phyloP scores from a whole-genome alignment of 768 basidiomycete species.

The Boletales sp. region DNA sequence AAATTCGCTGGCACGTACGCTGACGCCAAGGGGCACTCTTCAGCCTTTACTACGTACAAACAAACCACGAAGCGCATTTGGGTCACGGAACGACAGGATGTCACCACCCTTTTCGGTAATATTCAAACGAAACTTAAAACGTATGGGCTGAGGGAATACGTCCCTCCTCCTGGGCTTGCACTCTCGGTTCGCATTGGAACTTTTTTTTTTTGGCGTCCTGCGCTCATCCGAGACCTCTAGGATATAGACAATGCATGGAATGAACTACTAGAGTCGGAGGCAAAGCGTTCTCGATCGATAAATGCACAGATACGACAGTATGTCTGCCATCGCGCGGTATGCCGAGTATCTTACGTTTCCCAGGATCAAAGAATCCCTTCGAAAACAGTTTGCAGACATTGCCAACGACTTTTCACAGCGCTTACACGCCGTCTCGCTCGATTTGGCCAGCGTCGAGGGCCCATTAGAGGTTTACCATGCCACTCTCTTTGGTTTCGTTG shows the following conservation, averaged over 20 bases:
- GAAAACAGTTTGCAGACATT: slow-evolving; percentile 72
- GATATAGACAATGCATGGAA: slow-evolving; percentile 83
- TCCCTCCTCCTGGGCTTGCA: slow-evolving; percentile 69
- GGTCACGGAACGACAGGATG: slow-evolving; percentile 87
- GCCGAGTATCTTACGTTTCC: not conserved
- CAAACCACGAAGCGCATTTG: slow-evolving; percentile 80
- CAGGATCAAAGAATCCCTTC: slow-evolving; percentile 79
- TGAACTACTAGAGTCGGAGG: slow-evolving; percentile 68
- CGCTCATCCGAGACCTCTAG: slow-evolving; percentile 23
- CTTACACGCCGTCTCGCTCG: slow-evolving; percentile 61
- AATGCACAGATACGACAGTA: slow-evolving; percentile 89
- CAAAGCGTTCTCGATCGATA: slow-evolving; percentile 71
- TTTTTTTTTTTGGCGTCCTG: not conserved
- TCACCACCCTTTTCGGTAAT: slow-evolving; percentile 85
- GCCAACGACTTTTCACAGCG: slow-evolving; percentile 75
- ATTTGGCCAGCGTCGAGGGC: slow-evolving; percentile 72
- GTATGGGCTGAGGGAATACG: slow-evolving; percentile 82
- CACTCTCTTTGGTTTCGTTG: slow-evolving; percentile 4
- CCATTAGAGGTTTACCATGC: slow-evolving; percentile 58
- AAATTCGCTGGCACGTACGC: slow-evolving; percentile 70
- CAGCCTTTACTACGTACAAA: slow-evolving; percentile 76
- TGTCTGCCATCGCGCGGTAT: slow-evolving; percentile 26
- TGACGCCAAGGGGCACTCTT: slow-evolving; percentile 75
- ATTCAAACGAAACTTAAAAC: slow-evolving; percentile 93
- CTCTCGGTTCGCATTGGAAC: slow-evolving; percentile 41